Evolutionary conservation across 2,329 filamentous ascomycete genomes (phyloP).

Genomic region (Arthrobotrys musiformis): DNA sequence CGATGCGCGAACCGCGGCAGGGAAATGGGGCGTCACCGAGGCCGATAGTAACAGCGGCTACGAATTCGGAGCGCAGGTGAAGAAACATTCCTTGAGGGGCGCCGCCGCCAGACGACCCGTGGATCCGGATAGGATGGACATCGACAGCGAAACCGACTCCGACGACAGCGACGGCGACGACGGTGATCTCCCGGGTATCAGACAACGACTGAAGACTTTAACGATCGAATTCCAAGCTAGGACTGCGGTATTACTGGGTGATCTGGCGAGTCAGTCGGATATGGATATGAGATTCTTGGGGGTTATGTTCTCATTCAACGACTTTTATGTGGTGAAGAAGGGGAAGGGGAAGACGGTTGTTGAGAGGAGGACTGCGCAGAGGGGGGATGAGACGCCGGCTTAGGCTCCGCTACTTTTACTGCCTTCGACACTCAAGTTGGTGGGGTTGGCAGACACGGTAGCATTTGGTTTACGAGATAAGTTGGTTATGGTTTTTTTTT

Average conservation of each 20-base stretch:
- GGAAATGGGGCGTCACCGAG: slow-evolving; percentile 73
- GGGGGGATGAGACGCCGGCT: slow-evolving; percentile 33
- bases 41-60: slow-evolving; percentile 62
- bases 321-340: slow-evolving; percentile 81
- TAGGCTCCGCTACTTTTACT: background rate
- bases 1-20: slow-evolving; percentile 73
- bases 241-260: slow-evolving; percentile 84
- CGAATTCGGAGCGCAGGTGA: slow-evolving; percentile 61
- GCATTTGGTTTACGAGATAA: background rate
- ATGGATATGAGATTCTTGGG: slow-evolving; percentile 95
- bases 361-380: slow-evolving; percentile 51
- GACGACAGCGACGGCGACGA: slow-evolving; percentile 65
- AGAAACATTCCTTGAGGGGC: slow-evolving; percentile 56
- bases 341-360: slow-evolving; percentile 60
- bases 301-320: slow-evolving; percentile 99
- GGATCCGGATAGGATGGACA: slow-evolving; percentile 5
- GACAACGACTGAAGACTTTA: slow-evolving; percentile 77
- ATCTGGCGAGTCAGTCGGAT: slow-evolving; percentile 88
- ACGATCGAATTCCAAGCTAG: slow-evolving; percentile 79
- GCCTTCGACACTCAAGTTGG: too few relatives aligned
- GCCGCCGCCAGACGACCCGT: too few relatives aligned
- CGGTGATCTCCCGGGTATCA: slow-evolving; percentile 78
- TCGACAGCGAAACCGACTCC: slow-evolving; percentile 59
- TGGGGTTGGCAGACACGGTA: too few relatives aligned
- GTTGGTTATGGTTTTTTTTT: too few relatives aligned